Evolutionary conservation across 768 basidiomycete species (phyloP), one percentile per base, ranked within the genome.

Genomic region (Leccinellum rugosiceps): DNA sequence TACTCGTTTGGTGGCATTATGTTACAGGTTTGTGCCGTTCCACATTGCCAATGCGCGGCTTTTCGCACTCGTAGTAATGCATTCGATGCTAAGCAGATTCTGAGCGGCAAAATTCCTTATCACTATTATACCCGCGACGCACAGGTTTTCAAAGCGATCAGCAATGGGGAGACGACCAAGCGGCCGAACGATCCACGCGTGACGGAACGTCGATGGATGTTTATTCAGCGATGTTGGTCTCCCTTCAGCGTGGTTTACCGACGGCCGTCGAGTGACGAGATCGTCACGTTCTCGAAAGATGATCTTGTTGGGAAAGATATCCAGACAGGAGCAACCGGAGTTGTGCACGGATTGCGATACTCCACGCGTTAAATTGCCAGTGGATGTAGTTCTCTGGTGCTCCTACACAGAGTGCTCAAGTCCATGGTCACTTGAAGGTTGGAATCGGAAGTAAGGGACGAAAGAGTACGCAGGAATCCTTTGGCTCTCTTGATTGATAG

Each of bases 1-100:
- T 63, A 59, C 30, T 63, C 62, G 13, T 66, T 65, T 15, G 64
- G 64, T 14, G 71, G 77, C 56, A 74, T 79, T 7, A 59, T 66
- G 60, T 26, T 66, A 0, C 64, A 66, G 55, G 65, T 60, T 34
- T 25, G 56, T 54, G 25, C 19, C 11, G 13, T 41, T 14, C 3
- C 15, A 13, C 14, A 21, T 17, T 8, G 35, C 35, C 35, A 35
- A 11, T 23, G 13, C 25, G 10, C 3, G 23, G 17, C 8, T 50
- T 50, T 38, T 35, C 52, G 43, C 0, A 13, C 31, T 13, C 2
- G 15, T 35, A 35, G 28, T 26, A 53, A 30, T 26, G 4, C 30
- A n/a, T 47, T 28, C 5, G 6, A 44, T 15, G 6, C 32, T 6
- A 25, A 55, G 8, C 34, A 62, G 60, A 61, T 61, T 45, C 43